Base-by-base conservation (phyloP, 345 rosid genomes). In the Brassica nigra region DNA sequence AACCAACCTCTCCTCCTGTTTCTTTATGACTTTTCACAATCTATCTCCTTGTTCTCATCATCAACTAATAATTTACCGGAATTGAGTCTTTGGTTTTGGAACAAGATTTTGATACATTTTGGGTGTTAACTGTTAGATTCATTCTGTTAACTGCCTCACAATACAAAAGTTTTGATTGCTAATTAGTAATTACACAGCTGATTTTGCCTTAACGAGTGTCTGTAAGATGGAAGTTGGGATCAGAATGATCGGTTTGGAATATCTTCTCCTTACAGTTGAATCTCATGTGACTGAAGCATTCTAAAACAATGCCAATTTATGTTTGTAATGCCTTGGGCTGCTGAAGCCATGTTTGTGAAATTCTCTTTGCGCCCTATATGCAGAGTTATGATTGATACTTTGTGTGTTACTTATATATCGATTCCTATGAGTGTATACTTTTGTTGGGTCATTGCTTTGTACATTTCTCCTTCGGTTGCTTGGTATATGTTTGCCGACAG, bases 1-100 rank as follows among this genome's bases (percentile, higher is more conserved):
- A 84, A 49, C 85, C 33, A 84, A 49, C 85, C 33, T 77, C 0
- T 64, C 11, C 52, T 23, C 1, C 15, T 44, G 4, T 76, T 3
- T 27, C 27, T 23, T 23, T 1, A 23, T 1, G 2, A 23, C 27
- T 1, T 23, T 23, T 23, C 27, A 23, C 27, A 23, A 23, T 23
- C 27, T 23, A 23, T 23, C 27, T 23, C 27, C 27, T 23, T 23
- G 27, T 23, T 23, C 27, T 23, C 58, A 39, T 42, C 49, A 55
- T 7, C 6, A 7, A 39, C 18, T 44, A 29, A 31, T 70, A 27
- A 63, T 49, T 1, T 70, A 9, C 31, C 34, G 2, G 57, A 65
- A 62, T 47, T 28, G 4, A 12, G 52, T 70, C 14, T 30, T 77
- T 23, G 6, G 63, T 62, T 44, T 18, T 68, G 10, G 44, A 6